Evolutionary conservation across 441 rosid genomes (phyloP).

Genomic region (Pelargonium cotyledonis): DNA sequence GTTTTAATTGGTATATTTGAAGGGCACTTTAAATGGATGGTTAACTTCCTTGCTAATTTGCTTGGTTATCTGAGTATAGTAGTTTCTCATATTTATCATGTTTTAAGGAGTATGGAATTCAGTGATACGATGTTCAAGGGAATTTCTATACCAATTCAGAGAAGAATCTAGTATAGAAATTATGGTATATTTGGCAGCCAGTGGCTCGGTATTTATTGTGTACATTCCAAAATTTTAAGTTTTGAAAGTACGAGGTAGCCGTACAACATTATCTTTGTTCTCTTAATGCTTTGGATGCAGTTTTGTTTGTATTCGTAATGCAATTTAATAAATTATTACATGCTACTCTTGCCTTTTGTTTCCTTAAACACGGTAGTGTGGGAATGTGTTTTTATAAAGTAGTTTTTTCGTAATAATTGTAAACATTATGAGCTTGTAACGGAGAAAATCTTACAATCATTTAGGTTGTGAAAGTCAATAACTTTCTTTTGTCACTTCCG

Average conservation of each 20-base stretch:
- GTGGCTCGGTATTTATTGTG: too few relatives aligned
- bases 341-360: background rate
- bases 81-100: too few relatives aligned
- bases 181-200: too few relatives aligned
- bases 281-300: background rate
- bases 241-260: background rate
- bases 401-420: background rate
- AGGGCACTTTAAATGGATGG: too few relatives aligned
- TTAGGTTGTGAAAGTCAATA: background rate
- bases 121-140: too few relatives aligned
- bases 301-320: background rate
- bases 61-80: too few relatives aligned
- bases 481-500: too few relatives aligned
- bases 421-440: background rate
- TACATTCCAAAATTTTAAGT: background rate
- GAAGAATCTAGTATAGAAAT: too few relatives aligned
- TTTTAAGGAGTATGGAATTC: too few relatives aligned
- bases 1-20: too few relatives aligned
- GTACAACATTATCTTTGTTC: background rate
- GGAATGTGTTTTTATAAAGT: background rate
- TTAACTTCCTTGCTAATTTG: too few relatives aligned
- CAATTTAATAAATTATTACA: background rate
- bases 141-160: too few relatives aligned
- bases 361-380: background rate
- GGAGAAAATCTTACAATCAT: background rate